Percentiles rank a stretch among this genome's conserved stretches.
Evolutionary conservation across 225 moss, liverwort and hornwort genomes (phyloP).

Genomic region (Antitrichia curtipendula): DNA sequence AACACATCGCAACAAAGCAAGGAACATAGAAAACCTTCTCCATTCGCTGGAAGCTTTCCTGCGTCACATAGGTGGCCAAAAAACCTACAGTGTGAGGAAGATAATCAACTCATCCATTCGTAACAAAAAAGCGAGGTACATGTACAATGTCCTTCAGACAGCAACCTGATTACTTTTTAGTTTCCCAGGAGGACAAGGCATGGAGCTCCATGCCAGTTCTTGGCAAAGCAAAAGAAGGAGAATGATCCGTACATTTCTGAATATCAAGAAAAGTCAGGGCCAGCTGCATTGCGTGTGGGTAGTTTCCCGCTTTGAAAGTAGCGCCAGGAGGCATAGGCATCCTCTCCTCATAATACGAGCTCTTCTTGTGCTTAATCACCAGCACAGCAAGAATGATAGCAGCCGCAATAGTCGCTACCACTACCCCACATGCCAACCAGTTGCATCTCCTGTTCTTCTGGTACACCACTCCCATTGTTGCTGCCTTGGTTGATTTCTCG

Average conservation of each 20-base stretch:
- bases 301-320: constrained; percentile 28
- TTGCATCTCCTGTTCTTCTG: constrained; percentile 16
- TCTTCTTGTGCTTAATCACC: constrained; percentile 18
- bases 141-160: background rate
- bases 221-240: background rate
- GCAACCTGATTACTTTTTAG: background rate
- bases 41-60: background rate
- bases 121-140: background rate
- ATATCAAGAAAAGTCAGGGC: constrained; percentile 40
- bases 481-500: background rate
- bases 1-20: background rate
- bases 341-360: background rate
- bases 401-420: background rate
- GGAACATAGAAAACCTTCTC: background rate
- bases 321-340: constrained; percentile 12
- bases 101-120: background rate
- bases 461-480: constrained; percentile 25
- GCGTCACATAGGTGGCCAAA: too few relatives aligned
- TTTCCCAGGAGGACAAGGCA: background rate
- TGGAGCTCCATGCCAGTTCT: background rate
- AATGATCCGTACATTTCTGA: constrained; percentile 27
- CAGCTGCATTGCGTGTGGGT: constrained; percentile 32
- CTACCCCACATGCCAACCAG: constrained; percentile 14
- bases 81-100: background rate
- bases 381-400: constrained; percentile 15